These are phyloP conservation scores for Papilionanthe hybrid DNA, from an alignment of 116 monocot species.

Conservation along the genomic window DNA sequence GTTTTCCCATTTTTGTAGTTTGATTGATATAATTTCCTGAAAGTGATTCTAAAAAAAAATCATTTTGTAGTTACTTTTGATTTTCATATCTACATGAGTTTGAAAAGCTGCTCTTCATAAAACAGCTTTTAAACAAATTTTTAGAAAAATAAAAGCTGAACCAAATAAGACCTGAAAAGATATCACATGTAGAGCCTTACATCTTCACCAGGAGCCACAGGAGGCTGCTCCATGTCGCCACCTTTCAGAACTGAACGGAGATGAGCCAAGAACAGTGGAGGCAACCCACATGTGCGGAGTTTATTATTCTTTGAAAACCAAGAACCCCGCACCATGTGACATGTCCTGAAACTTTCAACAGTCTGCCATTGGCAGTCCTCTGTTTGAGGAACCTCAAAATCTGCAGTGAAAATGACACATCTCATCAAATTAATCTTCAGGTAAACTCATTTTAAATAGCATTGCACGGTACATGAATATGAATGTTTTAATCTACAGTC, in stretches of 20 bases:
- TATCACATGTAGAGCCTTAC: conserved; percentile 20
- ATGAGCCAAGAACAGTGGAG: conserved; percentile 42
- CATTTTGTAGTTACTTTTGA: no score
- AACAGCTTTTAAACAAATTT: no score
- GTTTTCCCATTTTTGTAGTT: no score
- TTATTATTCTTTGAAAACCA: conserved; percentile 64
- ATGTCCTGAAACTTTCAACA: conserved; percentile 25
- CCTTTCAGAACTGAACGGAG: conserved; percentile 28
- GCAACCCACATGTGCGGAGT: conserved; percentile 48
- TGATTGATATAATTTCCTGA: no score
- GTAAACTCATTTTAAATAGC: no score
- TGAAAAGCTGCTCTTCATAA: no score
- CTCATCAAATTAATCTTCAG: not conserved
- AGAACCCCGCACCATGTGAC: conserved; percentile 90
- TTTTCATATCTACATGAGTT: no score
- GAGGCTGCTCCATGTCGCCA: conserved; percentile 7
- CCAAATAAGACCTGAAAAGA: no score
- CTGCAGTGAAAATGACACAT: conserved; percentile 24
- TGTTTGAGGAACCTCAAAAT: conserved; percentile 51
- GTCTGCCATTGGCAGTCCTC: conserved; percentile 5
- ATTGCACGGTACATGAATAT: not conserved
- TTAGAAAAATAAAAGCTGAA: no score
- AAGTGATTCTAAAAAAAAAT: no score
- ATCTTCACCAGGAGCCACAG: conserved; percentile 17
- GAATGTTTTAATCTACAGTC: no score